Percentiles rank a stretch among this genome's conserved stretches.
These are phyloP conservation scores for Platanus orientalis DNA, from an alignment of 164 flowering plant species.

Conservation along the genomic window DNA sequence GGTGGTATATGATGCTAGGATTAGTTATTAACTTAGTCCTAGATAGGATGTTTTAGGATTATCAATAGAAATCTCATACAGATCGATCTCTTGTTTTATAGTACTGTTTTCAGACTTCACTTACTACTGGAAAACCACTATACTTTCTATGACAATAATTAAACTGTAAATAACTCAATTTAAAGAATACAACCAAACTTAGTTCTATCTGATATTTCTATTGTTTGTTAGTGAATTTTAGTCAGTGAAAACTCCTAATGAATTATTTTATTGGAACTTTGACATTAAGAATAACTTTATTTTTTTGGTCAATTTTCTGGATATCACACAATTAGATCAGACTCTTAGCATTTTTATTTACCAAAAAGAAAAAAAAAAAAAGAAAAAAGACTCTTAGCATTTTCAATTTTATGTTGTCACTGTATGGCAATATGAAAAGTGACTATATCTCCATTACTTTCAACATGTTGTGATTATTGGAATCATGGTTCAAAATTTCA, in stretches of 20 bases:
- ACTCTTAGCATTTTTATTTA: no score
- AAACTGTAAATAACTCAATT: constrained; percentile 3
- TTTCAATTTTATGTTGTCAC: background rate
- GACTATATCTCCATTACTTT: background rate
- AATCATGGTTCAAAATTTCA: no score
- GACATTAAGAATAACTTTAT: constrained; percentile 6
- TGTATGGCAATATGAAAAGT: background rate
- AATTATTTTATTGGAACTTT: background rate
- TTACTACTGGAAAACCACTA: background rate
- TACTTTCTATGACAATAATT: background rate
- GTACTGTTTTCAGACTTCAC: background rate
- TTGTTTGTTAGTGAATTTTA: background rate
- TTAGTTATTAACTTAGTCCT: no score
- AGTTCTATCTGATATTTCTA: background rate
- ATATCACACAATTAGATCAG: no score
- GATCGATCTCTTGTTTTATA: no score
- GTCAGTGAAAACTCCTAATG: background rate
- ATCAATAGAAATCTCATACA: no score
- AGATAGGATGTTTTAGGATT: no score
- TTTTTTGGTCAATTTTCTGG: no score
- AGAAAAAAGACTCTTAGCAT: no score
- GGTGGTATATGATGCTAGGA: no score
- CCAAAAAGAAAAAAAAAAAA: no score
- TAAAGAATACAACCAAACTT: background rate
- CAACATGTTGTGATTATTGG: no score